Conservation (phyloP, 2,329 filamentous ascomycete genomes). For the Fusarium nodosum region DNA sequence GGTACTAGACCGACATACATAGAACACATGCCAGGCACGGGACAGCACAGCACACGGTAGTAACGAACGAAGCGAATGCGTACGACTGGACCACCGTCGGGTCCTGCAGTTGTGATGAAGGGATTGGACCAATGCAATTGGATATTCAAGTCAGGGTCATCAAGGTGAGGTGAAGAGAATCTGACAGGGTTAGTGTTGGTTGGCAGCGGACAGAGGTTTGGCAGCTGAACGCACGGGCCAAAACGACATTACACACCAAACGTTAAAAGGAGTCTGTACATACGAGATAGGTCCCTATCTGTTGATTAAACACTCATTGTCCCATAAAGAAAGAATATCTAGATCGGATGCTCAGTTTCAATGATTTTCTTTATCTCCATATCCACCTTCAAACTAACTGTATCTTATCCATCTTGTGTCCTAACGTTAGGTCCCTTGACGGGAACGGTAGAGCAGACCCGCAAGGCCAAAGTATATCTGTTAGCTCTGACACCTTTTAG, state of each 20-base stretch:
- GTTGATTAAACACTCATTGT: neutral
- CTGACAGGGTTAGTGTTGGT: constrained; percentile 26
- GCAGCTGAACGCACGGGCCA: constrained; percentile 35
- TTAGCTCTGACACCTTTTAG: constrained; percentile 16
- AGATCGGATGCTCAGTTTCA: no score
- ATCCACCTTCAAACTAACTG: neutral
- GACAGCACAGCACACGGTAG: constrained; percentile 8
- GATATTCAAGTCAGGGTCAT: constrained; percentile 5
- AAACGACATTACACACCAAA: constrained; percentile 4
- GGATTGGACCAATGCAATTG: constrained; percentile 21
- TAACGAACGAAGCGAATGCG: constrained; percentile 1
- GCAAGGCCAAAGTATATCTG: constrained; percentile 18
- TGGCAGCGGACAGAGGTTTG: constrained; percentile 15
- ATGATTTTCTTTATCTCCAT: neutral
- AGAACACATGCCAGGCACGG: constrained; percentile 12
- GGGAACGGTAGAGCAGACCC: constrained; percentile 29
- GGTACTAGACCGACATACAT: constrained; percentile 4
- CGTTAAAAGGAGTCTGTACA: constrained; percentile 22
- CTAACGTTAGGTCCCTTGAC: constrained; percentile 4
- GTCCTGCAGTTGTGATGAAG: constrained; percentile 33
- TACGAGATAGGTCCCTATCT: neutral
- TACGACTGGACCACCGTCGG: constrained; percentile 10
- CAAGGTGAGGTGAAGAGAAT: constrained; percentile 4
- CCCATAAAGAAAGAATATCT: no score
- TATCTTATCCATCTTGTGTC: neutral